Base-by-base conservation (phyloP, 1,284 basidiomycete species). In the Mycena citricolor region DNA sequence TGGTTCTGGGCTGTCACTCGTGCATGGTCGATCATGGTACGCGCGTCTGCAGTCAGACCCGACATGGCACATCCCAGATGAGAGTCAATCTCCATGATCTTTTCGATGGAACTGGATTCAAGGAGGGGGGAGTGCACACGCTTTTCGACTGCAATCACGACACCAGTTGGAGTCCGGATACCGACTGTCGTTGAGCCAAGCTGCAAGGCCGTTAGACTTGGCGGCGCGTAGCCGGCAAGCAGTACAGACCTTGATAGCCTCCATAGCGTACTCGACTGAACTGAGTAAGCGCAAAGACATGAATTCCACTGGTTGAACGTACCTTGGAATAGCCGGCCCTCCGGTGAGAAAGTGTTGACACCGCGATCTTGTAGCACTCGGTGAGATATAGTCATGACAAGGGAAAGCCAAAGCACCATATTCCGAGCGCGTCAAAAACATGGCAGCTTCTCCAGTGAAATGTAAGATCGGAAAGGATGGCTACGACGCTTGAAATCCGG, bases 21-120 rank as follows among this genome's bases (percentile, higher is more conserved):
- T n/a, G 95, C 97, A 65, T 99, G 97, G 76, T 99, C 97, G 66
- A 99, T 92, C 91, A 99, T 99, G 33, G 97, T 99, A 55, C 97
- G 81, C 39, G 97, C 97, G 68, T 99, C 97, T 40, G 97, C 97
- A 24, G 93, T 97, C 54, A 99, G 79, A 17, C 95, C 95, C 44
- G 91, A 94, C 94, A 99, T 98, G 43, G 97, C 97, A 58, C 94
- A 97, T 14, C 94, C 97, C 43, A 99, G 80, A 70, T 99, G 97
- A 13, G 69, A 62, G 70, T 99, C 97, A 60, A 99, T 97, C 74
- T 99, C 95, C 94, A 99, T 98, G 65, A 99, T 99, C 76, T 99
- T 99, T 66, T 99, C 97, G 63, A 99, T 95, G 44, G 93, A 94
- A 52, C 83, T 90, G 14, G 91, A 85, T 72, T 98, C 97, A 56